A percentile compares a stretch with the other conserved stretches of the same genome.
Evolutionary conservation across 2,329 filamentous ascomycete genomes (phyloP).

Genomic region (Drechslera avenae): DNA sequence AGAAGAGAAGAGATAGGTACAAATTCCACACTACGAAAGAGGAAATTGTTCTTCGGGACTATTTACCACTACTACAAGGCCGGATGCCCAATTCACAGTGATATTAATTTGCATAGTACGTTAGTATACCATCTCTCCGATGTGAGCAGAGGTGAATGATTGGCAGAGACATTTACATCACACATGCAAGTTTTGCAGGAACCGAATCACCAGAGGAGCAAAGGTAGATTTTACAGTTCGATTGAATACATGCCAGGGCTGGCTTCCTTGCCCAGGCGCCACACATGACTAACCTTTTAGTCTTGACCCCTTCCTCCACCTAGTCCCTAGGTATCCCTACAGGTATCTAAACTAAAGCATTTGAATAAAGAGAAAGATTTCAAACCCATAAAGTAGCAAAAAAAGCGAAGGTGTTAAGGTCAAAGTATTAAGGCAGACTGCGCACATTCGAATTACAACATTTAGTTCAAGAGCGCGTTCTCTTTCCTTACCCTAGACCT

Average conservation of each 20-base stretch:
- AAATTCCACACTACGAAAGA: too few relatives aligned
- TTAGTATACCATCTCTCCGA: too few relatives aligned
- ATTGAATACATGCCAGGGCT: conserved; percentile 6
- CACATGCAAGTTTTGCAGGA: too few relatives aligned
- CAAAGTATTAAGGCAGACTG: conserved; percentile 25
- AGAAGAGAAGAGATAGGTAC: too few relatives aligned
- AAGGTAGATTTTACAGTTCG: conserved; percentile 2
- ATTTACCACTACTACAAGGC: too few relatives aligned
- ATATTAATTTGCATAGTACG: too few relatives aligned
- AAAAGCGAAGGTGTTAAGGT: conserved; percentile 27
- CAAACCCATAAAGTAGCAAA: neutral
- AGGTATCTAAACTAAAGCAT: conserved; percentile 35
- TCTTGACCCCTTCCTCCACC: conserved; percentile 9
- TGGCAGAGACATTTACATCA: too few relatives aligned
- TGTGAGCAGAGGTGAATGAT: too few relatives aligned
- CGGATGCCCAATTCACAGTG: too few relatives aligned
- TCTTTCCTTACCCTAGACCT: conserved; percentile 13
- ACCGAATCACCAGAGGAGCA: too few relatives aligned
- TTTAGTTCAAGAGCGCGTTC: conserved; percentile 14
- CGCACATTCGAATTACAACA: conserved; percentile 31
- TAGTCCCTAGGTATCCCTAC: conserved; percentile 23
- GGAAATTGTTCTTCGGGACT: too few relatives aligned
- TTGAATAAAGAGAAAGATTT: conserved; percentile 3
- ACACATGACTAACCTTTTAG: conserved; percentile 10
- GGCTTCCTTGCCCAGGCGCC: conserved; percentile 4